Conservation (phyloP, 2,329 filamentous ascomycete genomes). For the Colletotrichum sojae region DNA sequence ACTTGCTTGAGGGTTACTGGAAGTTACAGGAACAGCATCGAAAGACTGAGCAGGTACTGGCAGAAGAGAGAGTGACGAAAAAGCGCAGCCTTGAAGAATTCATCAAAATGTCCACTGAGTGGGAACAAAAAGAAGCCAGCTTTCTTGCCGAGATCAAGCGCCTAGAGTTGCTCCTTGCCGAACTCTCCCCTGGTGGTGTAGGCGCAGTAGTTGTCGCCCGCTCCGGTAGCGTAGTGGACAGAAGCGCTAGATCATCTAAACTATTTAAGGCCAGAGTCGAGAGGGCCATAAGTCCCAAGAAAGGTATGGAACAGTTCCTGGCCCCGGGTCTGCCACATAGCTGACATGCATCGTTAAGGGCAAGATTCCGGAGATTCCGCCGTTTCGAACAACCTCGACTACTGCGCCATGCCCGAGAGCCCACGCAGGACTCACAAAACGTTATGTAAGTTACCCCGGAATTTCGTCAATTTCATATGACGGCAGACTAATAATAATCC, state of each 20-base stretch:
- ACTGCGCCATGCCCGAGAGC: neutral
- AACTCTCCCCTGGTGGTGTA: slow-evolving; percentile 54
- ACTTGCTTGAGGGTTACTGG: slow-evolving; percentile 54
- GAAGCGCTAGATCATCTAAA: slow-evolving; percentile 49
- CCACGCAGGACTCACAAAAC: slow-evolving; percentile 23
- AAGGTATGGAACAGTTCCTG: slow-evolving; percentile 9
- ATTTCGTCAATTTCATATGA: too few relatives aligned
- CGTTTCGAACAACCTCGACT: neutral
- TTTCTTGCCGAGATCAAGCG: slow-evolving; percentile 57
- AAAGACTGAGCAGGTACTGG: slow-evolving; percentile 31
- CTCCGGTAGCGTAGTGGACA: slow-evolving; percentile 57
- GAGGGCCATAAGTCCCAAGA: slow-evolving; percentile 41
- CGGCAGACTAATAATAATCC: neutral
- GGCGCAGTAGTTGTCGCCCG: slow-evolving; percentile 61
- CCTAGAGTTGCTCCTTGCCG: slow-evolving; percentile 54
- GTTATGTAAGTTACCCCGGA: slow-evolving; percentile 4
- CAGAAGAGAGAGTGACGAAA: slow-evolving; percentile 34
- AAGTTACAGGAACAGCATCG: slow-evolving; percentile 45
- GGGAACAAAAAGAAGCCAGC: slow-evolving; percentile 53
- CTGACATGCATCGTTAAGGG: neutral
- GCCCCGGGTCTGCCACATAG: neutral
- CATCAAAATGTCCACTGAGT: slow-evolving; percentile 54
- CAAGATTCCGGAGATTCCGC: neutral
- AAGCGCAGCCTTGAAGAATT: slow-evolving; percentile 51
- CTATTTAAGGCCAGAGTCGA: slow-evolving; percentile 50